Base-by-base conservation (phyloP, 805 yeast species). In the Ogataea methylovora region DNA sequence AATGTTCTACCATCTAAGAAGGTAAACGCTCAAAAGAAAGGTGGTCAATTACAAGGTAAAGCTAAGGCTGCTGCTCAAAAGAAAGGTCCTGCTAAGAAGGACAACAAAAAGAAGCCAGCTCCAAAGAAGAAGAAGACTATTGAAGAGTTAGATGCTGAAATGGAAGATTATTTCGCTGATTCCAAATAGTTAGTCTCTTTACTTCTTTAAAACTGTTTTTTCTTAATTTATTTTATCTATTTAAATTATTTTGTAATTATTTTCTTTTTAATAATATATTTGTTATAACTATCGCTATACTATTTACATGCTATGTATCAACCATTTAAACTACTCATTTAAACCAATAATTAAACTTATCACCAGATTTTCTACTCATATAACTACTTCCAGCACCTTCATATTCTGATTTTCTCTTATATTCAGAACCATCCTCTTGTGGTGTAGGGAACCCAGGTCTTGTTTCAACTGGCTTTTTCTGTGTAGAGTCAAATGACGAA, bases 101-200 rank as follows among this genome's bases (percentile, higher is more conserved):
- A 56, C 46, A 67, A 73, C 38, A 71, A 72, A 64, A 53, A 54
- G 40, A 56, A 56, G 44, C 54, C 61, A 30, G 59, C 58, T 32
- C 63, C 61, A 51, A 68, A 58, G 43, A 60, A 58, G 43, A 67
- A 69, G 62, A 87, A 87, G 73, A 78, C 95, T 34, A 70, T 84
- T 44, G 97, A 84, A 60, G 90, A 92, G 64, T 76, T 90, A 56
- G 98, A 92, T 64, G 95, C 88, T 58, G 97, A 90, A 67, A 90
- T 92, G 98, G 83, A 87, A 43, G 97, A 88, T 57, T 90, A 90
- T 67, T 88, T 90, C 50, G 78, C 76, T 42, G 67, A 63, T 44
- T 62, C 63, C 30, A 40, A 44, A 36, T 41, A 33, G 27, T 11
- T 31, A 6, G 13, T 16, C 31, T 21, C 12, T 7, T 20, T 4